Evolutionary conservation across 1,139 yeast genomes (phyloP), one percentile per base, ranked within the genome.

Genomic region (Kurtzmaniella quercitrusa): DNA sequence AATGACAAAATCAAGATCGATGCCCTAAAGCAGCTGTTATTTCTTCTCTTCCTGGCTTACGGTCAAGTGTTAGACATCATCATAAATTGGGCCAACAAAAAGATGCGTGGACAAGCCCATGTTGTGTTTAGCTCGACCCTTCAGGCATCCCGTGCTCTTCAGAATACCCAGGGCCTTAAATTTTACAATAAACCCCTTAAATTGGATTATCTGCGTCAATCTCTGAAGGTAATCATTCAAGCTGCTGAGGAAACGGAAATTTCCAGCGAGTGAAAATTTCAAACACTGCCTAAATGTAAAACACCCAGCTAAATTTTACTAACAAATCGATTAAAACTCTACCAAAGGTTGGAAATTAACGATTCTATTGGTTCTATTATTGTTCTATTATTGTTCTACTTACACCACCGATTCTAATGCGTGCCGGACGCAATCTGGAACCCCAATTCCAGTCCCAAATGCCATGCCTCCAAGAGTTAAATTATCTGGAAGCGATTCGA

Each of bases 381-480:
- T n/a, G n/a, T n/a, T n/a, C n/a, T n/a, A n/a, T n/a, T n/a, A 25
- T 15, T 21, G 33, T 37, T 17, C 14, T 21, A 34, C n/a, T 31
- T 16, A 31, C 18, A 31, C 36, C 10, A 31, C 36, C 18, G 36
- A 31, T 41, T 72, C 73, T 44, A 85, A 71, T 7, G 86, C 77
- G 55, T 82, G 81, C 34, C 77, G 62, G 1, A 88, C 85, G 52
- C 93, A 85, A 62, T 90, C 96, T 1, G 96, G 96, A 0, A 91
- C 91, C 1, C 97, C 97, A 2, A 88, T 81, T 0, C 96, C 95
- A 38, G 76, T 77, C 11, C 90, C 88, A 60, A 85, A 84, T 2
- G 89, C 79, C 79, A 85, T 87, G 0, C 97, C 98, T 18, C 94
- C 90, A 9, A 86, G 57, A 1, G 82, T 75, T 2, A 89, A 58